Percentiles rank a stretch among this genome's conserved stretches.
Conservation (phyloP, 202 grass and related monocot genomes). For the Zizania palustris region DNA sequence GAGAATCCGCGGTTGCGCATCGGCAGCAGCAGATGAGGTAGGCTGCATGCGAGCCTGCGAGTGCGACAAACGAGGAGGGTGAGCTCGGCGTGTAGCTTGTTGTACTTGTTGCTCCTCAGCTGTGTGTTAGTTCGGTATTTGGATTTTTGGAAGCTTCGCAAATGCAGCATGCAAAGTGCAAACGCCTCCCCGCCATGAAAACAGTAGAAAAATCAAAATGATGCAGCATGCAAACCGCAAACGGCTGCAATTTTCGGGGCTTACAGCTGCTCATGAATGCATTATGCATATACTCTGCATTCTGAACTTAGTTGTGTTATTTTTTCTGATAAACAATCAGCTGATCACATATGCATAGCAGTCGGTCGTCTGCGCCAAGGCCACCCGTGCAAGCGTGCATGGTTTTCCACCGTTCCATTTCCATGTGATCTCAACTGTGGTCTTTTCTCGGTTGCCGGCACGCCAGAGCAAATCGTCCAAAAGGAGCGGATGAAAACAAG, state of each 20-base stretch:
- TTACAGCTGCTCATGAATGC: not conserved
- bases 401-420: not conserved
- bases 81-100: conserved; percentile 23
- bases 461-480: not conserved
- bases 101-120: not conserved
- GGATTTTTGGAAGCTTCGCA: conserved; percentile 6
- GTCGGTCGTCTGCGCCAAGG: not conserved
- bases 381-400: not conserved
- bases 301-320: not conserved
- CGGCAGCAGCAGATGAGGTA: not conserved
- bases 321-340: not conserved
- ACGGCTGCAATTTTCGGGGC: not conserved
- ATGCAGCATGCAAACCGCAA: not conserved
- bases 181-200: not conserved
- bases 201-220: too few relatives aligned
- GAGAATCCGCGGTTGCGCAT: conserved; percentile 5
- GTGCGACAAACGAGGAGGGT: conserved; percentile 11
- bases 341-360: not conserved
- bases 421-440: not conserved
- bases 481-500: not conserved
- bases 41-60: not conserved
- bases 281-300: not conserved
- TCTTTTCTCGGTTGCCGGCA: conserved; percentile 8
- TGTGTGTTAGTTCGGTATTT: conserved; percentile 8
- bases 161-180: not conserved